Conservation (phyloP, 768 basidiomycete species). For the Leccinum subgranulosum region DNA sequence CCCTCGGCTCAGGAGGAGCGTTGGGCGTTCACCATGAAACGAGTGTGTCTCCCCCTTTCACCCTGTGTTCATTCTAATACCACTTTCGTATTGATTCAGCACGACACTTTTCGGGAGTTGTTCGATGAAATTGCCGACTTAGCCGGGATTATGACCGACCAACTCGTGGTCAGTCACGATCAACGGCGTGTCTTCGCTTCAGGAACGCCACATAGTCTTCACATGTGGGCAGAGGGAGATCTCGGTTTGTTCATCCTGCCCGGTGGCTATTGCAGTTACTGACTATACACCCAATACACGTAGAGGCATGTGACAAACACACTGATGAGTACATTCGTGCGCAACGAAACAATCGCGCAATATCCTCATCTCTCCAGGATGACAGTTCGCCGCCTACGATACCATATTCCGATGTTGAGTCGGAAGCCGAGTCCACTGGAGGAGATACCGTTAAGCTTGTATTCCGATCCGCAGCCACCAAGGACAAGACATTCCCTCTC, state of each 20-base stretch:
- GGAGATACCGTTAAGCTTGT: conserved; percentile 61
- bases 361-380: conserved; percentile 20
- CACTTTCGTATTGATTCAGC: conserved; percentile 35
- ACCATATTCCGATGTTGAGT: conserved; percentile 26
- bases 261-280: conserved; percentile 3
- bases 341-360: conserved; percentile 28
- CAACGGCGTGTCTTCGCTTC: conserved; percentile 66
- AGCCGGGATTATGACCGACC: conserved; percentile 45
- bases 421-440: conserved; percentile 36
- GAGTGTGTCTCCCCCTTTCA: conserved; percentile 39
- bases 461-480: conserved; percentile 53
- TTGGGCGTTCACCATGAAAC: conserved; percentile 56
- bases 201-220: conserved; percentile 61
- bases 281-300: conserved; percentile 26
- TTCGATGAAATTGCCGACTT: conserved; percentile 68
- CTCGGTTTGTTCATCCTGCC: conserved; percentile 46
- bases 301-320: conserved; percentile 63
- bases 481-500: conserved; percentile 53
- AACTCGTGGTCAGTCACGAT: conserved; percentile 59
- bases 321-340: conserved; percentile 63
- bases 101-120: conserved; percentile 59
- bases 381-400: conserved; percentile 17
- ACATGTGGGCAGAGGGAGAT: conserved; percentile 65
- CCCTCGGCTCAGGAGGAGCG: conserved; percentile 34
- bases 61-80: not conserved